These are phyloP conservation scores for Sphaerulina populicola DNA, from an alignment of 2,329 filamentous ascomycete genomes.

Conservation along the genomic window DNA sequence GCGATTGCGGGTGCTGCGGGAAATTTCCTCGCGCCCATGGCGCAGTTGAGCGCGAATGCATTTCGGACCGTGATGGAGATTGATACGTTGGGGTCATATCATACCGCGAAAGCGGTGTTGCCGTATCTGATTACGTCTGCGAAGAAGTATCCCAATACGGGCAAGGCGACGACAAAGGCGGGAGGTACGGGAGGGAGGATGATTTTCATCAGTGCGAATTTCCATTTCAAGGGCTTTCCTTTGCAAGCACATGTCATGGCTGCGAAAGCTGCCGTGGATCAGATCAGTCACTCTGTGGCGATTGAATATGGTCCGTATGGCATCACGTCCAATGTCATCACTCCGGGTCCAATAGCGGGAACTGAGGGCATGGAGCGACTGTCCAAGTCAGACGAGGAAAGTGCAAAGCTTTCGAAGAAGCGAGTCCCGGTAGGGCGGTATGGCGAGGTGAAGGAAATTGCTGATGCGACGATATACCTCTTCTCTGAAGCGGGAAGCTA, in stretches of 20 bases:
- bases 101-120: slow-evolving; percentile 86
- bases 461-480: slow-evolving; percentile 82
- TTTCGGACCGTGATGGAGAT: slow-evolving; percentile 97
- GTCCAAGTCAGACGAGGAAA: slow-evolving; percentile 29
- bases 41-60: slow-evolving; percentile 73
- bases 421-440: slow-evolving; percentile 64
- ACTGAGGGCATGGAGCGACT: slow-evolving; percentile 58
- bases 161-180: slow-evolving; percentile 33
- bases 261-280: slow-evolving; percentile 85
- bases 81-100: slow-evolving; percentile 86
- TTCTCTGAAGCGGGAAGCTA: slow-evolving; percentile 81
- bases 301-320: slow-evolving; percentile 87
- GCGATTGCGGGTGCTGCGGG: slow-evolving; percentile 92
- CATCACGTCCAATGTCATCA: slow-evolving; percentile 78
- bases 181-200: slow-evolving; percentile 65
- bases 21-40: slow-evolving; percentile 85
- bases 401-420: slow-evolving; percentile 27
- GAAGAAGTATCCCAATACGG: slow-evolving; percentile 51
- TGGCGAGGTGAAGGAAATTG: slow-evolving; percentile 77
- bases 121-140: slow-evolving; percentile 74
- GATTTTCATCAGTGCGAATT: slow-evolving; percentile 79
- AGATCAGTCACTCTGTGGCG: slow-evolving; percentile 67
- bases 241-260: slow-evolving; percentile 84
- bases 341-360: slow-evolving; percentile 74
- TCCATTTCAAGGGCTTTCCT: slow-evolving; percentile 81